Evolutionary conservation across 352 stramenopile genomes (phyloP).

Genomic region (Thalassiosira exigua): DNA sequence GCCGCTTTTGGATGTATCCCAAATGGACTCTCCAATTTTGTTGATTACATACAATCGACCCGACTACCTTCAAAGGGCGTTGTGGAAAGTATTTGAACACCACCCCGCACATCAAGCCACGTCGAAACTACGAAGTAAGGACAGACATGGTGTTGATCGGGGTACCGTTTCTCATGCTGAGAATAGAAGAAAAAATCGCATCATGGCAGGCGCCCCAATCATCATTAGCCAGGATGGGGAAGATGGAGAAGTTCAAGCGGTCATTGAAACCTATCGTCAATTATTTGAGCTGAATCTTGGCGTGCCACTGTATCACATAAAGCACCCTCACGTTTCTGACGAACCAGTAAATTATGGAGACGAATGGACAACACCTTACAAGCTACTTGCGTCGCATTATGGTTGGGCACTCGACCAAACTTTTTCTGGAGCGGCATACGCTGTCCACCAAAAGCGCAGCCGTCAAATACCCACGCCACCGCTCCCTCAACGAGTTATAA

Average conservation of each 20-base stretch:
- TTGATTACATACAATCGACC: conserved; percentile 86
- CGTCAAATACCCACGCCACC: conserved; percentile 23
- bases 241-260: conserved; percentile 54
- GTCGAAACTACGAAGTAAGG: conserved; percentile 32
- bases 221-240: conserved; percentile 88
- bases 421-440: conserved; percentile 56
- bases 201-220: conserved; percentile 75
- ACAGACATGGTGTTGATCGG: conserved; percentile 5
- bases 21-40: conserved; percentile 78
- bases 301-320: conserved; percentile 73
- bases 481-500: conserved; percentile 77
- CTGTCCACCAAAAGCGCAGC: conserved; percentile 22
- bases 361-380: conserved; percentile 66
- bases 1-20: conserved; percentile 29
- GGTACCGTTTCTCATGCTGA: not conserved
- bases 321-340: conserved; percentile 34
- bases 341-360: conserved; percentile 10
- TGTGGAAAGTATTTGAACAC: conserved; percentile 75
- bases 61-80: conserved; percentile 81
- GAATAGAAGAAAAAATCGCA: conserved; percentile 34
- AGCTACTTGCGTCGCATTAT: conserved; percentile 84
- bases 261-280: conserved; percentile 69
- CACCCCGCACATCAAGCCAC: conserved; percentile 68
- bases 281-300: conserved; percentile 61
- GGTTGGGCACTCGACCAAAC: conserved; percentile 81